Evolutionary conservation across 1,284 basidiomycete genomes (phyloP), one percentile per base, ranked within the genome.

Genomic region (Clitocybe nebularis): DNA sequence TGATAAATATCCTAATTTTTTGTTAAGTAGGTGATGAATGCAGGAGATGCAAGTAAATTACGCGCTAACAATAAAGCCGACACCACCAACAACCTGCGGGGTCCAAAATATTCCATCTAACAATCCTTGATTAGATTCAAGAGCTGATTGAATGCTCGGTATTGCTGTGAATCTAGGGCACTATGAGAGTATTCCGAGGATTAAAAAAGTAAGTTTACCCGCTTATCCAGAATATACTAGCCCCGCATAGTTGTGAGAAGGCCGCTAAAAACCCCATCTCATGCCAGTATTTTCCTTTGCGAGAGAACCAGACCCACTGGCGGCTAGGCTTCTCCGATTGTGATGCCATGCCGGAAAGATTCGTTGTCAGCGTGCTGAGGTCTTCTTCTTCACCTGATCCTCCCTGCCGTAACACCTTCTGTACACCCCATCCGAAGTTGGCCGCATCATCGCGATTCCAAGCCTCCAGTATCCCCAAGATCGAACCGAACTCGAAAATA

Each of bases 161-260:
- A 79, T 59, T 5, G 72, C 75, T 2, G 76, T 77, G 16, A 75
- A 61, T 1, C 75, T 76, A 40, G 20, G 20, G 32, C 19, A 19
- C 11, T 20, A 3, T 24, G 22, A 22, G 17, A 35, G 30, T 28
- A 11, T 39, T 24, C 11, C 9, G 17, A 36, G 14, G n/a, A 9
- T 32, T 16, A 32, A 32, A 32, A 32, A 16, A 14, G 13, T 14
- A 13, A 14, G 46, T 60, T 9, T 25, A 64, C 63, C 64, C 64
- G 45, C 61, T 62, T 14, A 79, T 69, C 78, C 77, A 80, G 61
- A 80, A 81, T 38, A 80, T 67, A 1, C 70, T 70, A 0, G 79
- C 78, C 0, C 71, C 77, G 39, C 62, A 66, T 20, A 77, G 56
- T 54, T 81, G 77, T 13, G 71, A 57, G 34, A 73, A 63, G 0